Evolutionary conservation across 2,329 filamentous ascomycete genomes (phyloP), one percentile per base, ranked within the genome.

Genomic region (Diplodia mutila): DNA sequence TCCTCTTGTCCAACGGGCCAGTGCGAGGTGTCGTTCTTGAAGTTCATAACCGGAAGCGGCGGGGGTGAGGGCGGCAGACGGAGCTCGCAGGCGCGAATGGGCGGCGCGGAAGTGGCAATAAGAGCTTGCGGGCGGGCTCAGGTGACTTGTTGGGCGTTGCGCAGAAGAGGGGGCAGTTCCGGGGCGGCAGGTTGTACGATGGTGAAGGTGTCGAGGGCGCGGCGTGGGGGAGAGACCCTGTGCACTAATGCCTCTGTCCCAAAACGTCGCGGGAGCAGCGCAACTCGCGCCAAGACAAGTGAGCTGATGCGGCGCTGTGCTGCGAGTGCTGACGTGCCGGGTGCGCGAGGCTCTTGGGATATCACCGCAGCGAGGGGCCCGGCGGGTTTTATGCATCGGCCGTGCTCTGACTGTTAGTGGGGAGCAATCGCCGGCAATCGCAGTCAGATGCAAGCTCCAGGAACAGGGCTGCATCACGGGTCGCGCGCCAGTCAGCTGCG

Each of bases 1-100:
- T 79, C 76, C 72, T 81, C 79, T 77, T 80, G 80, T 80, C 80
- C 80, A 53, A 80, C 78, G 70, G 79, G 79, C 79, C 80, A 82
- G 73, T 80, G 77, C 69, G 77, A 78, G 61, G 70, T 75, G 70
- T 78, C 69, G 73, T 78, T 78, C 70, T 80, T 80, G 73, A 80
- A 80, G 72, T 80, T 80, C 79, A 80, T 80, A 67, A 76, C 77
- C 73, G 72, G 69, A n/a, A 27, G 55, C 65, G 23, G 61, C 21
- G 54, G 27, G 27, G 37, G 46, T n/a, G n/a, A n/a, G 49, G 66
- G 63, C 18, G 27, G 8, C 29, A 49, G 39, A 49, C 51, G 67
- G 59, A 21, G 39, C 39, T 14, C 39, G 16, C 59, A 21, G 46
- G 53, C 25, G 27, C 51, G 51, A 14, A 2, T 6, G 27, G 6